Base-by-base conservation (phyloP, 1,284 basidiomycete genomes). In the Rhodotorula glutinis region DNA sequence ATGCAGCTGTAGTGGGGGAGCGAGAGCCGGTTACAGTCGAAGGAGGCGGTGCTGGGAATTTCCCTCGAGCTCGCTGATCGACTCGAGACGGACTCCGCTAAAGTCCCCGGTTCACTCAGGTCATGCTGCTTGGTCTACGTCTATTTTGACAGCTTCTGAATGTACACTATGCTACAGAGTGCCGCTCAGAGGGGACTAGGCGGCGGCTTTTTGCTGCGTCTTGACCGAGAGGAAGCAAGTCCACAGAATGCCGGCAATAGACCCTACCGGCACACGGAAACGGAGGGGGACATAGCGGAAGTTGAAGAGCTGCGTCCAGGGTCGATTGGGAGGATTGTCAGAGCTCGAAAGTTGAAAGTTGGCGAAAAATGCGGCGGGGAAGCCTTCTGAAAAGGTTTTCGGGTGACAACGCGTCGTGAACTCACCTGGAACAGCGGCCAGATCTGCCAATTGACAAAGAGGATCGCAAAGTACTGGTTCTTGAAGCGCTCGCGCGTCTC, bases 401-500 rank as follows among this genome's bases (percentile, higher is more conserved):
- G 17, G 43, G 14, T 44, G 43, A 16, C 43, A 21, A 21, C 17
- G 43, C 43, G 43, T 21, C 9, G 43, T 19, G 1, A n/a, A 17
- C 57, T 51, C 17, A 61, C 53, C 53, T 73, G 72, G 8, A 73
- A 63, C 10, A 73, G 38, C 3, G 72, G 72, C 72, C 72, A 73
- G 27, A 60, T 69, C 68, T 70, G 69, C 72, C 72, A 73, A 61
- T 73, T 73, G 51, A 69, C 72, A 17, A 60, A 29, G 4, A 73
- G 54, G 52, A 73, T 73, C 3, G 72, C 55, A 43, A 61, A 64
- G 54, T 67, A 73, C 40, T 67, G 63, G 43, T 56, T 40, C 43
- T 44, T 44, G 56, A 73, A 62, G 59, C 69, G 69, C 17, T 72
- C 61, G 38, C 38, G 47, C 7, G 60, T 63, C 33, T 70, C 62